Evolutionary conservation across 2,329 filamentous ascomycete genomes (phyloP).

Genomic region (Fusarium metavorans): DNA sequence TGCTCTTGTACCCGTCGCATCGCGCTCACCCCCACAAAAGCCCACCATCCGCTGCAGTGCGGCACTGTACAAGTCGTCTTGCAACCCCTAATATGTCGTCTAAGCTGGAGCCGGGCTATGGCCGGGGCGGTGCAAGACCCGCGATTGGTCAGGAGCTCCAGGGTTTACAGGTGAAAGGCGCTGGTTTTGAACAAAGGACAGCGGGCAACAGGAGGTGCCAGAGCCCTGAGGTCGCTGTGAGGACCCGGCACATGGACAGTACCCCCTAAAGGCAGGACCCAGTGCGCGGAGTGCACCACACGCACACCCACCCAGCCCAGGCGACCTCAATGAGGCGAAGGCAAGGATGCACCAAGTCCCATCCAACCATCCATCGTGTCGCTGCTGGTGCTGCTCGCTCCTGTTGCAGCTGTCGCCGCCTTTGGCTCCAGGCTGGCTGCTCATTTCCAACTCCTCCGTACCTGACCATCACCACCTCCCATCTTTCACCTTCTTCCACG

Average conservation of each 20-base stretch:
- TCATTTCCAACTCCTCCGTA: constrained; percentile 30
- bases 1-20: constrained; percentile 20
- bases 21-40: constrained; percentile 9
- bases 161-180: constrained; percentile 21
- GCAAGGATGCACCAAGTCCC: constrained; percentile 34
- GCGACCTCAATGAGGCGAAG: constrained; percentile 4
- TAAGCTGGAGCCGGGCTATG: constrained; percentile 23
- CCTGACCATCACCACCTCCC: constrained; percentile 36
- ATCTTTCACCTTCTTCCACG: constrained; percentile 35
- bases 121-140: not conserved
- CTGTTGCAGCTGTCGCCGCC: constrained; percentile 32
- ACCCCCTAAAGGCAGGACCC: constrained; percentile 7
- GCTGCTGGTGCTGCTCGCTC: constrained; percentile 14
- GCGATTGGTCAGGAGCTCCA: constrained; percentile 36
- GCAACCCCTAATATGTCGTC: constrained; percentile 44
- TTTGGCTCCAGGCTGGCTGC: constrained; percentile 16
- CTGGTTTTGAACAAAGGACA: constrained; percentile 14
- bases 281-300: not conserved
- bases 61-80: constrained; percentile 25
- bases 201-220: constrained; percentile 26
- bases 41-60: constrained; percentile 27
- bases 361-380: constrained; percentile 23
- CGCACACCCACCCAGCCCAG: not conserved
- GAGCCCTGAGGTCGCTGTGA: constrained; percentile 27
- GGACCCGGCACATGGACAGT: not conserved